These are phyloP conservation scores for Mortierella sp. DNA, from an alignment of 371 early-diverging fungal genomes.

Conservation along the genomic window DNA sequence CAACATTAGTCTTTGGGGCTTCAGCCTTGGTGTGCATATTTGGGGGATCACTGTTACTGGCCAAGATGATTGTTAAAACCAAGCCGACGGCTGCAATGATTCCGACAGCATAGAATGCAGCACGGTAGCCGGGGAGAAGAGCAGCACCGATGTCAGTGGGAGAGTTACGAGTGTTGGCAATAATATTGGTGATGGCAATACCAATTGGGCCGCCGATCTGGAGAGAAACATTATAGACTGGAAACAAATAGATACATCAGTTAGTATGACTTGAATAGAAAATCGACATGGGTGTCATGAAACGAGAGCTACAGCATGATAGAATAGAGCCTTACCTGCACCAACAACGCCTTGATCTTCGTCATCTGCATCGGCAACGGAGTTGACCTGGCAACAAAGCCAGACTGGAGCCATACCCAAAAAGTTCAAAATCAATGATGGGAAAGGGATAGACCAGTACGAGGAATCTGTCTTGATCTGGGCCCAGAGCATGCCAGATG, in stretches of 20 bases:
- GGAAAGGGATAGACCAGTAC: conserved; percentile 28
- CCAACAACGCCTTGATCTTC: conserved; percentile 38
- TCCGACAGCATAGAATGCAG: conserved; percentile 24
- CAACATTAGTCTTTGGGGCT: not conserved
- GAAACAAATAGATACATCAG: not conserved
- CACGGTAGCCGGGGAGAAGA: conserved; percentile 26
- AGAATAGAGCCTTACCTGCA: not conserved
- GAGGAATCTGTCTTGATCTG: conserved; percentile 15
- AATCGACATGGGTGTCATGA: too few relatives aligned
- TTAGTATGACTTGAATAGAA: not conserved
- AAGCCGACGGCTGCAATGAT: conserved; percentile 14
- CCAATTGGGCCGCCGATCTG: conserved; percentile 44
- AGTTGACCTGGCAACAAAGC: conserved; percentile 27
- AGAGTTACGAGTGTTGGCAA: conserved; percentile 28
- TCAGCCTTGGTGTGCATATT: conserved; percentile 1
- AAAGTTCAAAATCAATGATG: conserved; percentile 19
- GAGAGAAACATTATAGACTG: conserved; percentile 33
- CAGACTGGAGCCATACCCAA: conserved; percentile 14
- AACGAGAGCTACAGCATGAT: not conserved
- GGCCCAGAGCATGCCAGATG: conserved; percentile 15
- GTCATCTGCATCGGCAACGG: conserved; percentile 25
- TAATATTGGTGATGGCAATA: conserved; percentile 40
- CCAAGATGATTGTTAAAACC: conserved; percentile 4
- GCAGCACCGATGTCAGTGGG: conserved; percentile 8
- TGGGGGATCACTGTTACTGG: conserved; percentile 9